A percentile compares a stretch with the other conserved stretches of the same genome.
Conservation (phyloP, 768 basidiomycete species). For the Leccinum arenicola region DNA sequence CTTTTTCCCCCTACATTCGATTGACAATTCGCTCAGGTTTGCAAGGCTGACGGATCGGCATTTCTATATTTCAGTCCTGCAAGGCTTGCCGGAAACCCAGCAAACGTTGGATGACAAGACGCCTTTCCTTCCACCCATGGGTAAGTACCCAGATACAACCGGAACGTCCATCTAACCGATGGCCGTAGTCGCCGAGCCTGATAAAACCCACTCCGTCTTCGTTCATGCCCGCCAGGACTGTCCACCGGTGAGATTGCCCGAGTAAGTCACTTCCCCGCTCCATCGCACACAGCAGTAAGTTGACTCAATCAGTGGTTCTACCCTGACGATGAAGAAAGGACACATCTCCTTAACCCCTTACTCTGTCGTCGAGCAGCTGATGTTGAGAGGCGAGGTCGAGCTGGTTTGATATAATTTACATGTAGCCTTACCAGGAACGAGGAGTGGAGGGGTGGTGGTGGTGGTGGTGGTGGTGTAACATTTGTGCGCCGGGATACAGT, state of each 20-base stretch:
- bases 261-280: constrained; percentile 43
- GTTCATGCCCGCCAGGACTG: constrained; percentile 74
- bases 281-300: neutral
- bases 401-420: constrained; percentile 50
- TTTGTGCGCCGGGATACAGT: constrained; percentile 8
- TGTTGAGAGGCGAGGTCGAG: constrained; percentile 71
- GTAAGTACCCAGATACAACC: constrained; percentile 35
- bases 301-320: constrained; percentile 52
- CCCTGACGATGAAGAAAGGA: constrained; percentile 72
- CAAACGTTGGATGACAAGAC: constrained; percentile 73
- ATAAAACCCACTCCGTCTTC: constrained; percentile 75
- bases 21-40: constrained; percentile 46
- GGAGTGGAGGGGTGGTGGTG: neutral
- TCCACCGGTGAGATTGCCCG: constrained; percentile 62
- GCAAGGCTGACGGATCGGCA: constrained; percentile 75
- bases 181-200: constrained; percentile 68
- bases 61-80: constrained; percentile 76
- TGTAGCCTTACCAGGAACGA: constrained; percentile 13
- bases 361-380: constrained; percentile 68
- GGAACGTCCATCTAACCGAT: constrained; percentile 3
- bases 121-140: constrained; percentile 73
- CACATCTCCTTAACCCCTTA: constrained; percentile 82
- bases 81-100: constrained; percentile 76
- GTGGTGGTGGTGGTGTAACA: constrained; percentile 10
- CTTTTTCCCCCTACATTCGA: neutral